Conservation (phyloP, 1,139 yeast genomes). For the Nakaseomyces nivariensis region DNA sequence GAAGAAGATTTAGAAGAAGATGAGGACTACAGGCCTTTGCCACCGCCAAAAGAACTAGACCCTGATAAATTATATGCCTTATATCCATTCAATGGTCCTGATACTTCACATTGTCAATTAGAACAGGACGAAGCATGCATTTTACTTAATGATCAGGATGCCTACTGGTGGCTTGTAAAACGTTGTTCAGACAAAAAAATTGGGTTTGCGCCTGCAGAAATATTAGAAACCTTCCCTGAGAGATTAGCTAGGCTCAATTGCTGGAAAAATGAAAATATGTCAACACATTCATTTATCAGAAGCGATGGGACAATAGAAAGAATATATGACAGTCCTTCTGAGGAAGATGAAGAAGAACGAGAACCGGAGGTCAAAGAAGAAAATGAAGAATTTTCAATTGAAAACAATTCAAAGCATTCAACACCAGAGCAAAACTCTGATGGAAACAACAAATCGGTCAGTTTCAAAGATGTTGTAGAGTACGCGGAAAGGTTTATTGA, state of each 20-base stretch:
- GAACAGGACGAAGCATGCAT: constrained; percentile 74
- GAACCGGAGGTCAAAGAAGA: not conserved
- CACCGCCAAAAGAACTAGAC: constrained; percentile 76
- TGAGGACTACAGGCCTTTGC: constrained; percentile 43
- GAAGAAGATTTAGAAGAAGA: constrained; percentile 18
- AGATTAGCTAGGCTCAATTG: constrained; percentile 86
- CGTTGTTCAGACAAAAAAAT: constrained; percentile 60
- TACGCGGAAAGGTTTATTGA: constrained; percentile 28
- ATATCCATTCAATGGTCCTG: constrained; percentile 84
- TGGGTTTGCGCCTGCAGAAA: constrained; percentile 96
- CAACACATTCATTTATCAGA: constrained; percentile 14
- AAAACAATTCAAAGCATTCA: constrained; percentile 6
- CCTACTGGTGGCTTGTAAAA: constrained; percentile 93
- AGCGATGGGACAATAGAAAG: constrained; percentile 2
- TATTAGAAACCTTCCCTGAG: constrained; percentile 84
- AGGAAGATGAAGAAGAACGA: not conserved
- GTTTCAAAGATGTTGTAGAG: constrained; percentile 30
- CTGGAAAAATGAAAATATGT: constrained; percentile 71
- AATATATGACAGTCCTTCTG: not conserved
- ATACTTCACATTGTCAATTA: constrained; percentile 83
- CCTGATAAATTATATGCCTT: constrained; percentile 80
- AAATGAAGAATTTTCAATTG: not conserved
- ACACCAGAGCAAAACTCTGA: constrained; percentile 10
- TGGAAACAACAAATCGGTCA: constrained; percentile 29
- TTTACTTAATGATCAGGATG: constrained; percentile 76